phyloP scores from a whole-genome alignment of 306 rosid species.

The Ochetophila trinervis region DNA sequence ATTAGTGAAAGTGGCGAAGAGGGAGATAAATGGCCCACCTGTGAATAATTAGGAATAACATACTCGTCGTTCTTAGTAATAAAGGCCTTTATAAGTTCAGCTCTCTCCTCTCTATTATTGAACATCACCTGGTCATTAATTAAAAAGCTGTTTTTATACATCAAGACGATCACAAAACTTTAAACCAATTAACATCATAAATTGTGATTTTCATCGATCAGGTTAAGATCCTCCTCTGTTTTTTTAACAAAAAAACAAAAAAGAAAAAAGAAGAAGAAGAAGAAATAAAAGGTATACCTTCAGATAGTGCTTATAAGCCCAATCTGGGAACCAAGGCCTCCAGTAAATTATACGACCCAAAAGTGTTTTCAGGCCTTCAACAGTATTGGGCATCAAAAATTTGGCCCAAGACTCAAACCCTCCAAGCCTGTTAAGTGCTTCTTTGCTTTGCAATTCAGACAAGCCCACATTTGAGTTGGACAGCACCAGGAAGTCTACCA shows the following conservation, averaged over 20 bases:
- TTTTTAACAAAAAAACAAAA: too few relatives aligned
- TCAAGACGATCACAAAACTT: too few relatives aligned
- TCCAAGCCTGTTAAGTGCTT: conserved; percentile 14
- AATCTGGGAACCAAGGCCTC: conserved; percentile 29
- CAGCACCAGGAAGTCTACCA: conserved; percentile 39
- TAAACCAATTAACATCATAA: too few relatives aligned
- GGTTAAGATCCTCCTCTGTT: background rate
- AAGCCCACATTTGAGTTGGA: conserved; percentile 35
- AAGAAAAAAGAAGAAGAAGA: too few relatives aligned
- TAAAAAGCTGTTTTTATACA: background rate
- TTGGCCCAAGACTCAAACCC: conserved; percentile 35
- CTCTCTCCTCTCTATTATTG: conserved; percentile 46
- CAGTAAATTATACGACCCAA: conserved; percentile 27
- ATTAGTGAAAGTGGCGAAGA: too few relatives aligned
- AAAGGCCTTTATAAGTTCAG: conserved; percentile 46
- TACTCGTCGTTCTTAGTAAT: conserved; percentile 40
- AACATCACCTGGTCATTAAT: conserved; percentile 49
- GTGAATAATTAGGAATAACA: conserved; percentile 34
- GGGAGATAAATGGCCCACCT: conserved; percentile 23
- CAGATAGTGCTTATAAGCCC: conserved; percentile 25
- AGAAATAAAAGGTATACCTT: conserved; percentile 3
- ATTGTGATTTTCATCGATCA: background rate
- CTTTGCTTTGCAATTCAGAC: conserved; percentile 18
- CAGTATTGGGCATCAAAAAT: conserved; percentile 38
- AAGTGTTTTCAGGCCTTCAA: conserved; percentile 31